These are phyloP conservation scores for Alopecurus myosuroides DNA, from an alignment of 176 grass and related monocot species.

Conservation along the genomic window DNA sequence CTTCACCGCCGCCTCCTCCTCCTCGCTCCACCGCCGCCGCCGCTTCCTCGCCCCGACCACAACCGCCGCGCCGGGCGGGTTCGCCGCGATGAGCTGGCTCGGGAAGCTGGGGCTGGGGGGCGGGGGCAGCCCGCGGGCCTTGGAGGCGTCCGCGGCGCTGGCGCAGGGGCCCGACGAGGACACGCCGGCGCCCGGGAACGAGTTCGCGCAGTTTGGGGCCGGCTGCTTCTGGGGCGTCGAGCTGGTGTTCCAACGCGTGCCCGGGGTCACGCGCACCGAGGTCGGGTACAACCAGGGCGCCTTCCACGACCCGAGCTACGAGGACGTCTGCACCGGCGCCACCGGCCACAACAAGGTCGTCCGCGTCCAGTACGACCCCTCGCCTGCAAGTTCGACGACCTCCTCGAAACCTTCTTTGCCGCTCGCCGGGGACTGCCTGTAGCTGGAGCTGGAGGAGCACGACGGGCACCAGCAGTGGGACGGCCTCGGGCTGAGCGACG, in stretches of 20 bases:
- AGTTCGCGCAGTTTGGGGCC: conserved; percentile 91
- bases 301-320: conserved; percentile 75
- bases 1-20: no score
- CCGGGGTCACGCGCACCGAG: conserved; percentile 81
- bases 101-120: conserved; percentile 88
- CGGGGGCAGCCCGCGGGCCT: conserved; percentile 52
- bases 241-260: conserved; percentile 85
- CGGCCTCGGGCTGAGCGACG: no score
- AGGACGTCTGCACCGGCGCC: conserved; percentile 87
- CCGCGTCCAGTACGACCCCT: conserved; percentile 78
- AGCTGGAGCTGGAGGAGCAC: no score
- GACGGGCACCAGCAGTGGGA: no score
- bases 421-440: no score
- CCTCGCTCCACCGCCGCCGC: not conserved
- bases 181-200: conserved; percentile 57
- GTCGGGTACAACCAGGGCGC: conserved; percentile 94
- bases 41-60: conserved; percentile 29
- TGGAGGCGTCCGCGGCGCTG: conserved; percentile 71
- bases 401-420: conserved; percentile 77
- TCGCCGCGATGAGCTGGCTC: conserved; percentile 83
- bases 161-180: conserved; percentile 92
- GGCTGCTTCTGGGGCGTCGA: conserved; percentile 99
- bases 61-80: not conserved
- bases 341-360: conserved; percentile 90
- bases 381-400: conserved; percentile 77